Base-by-base conservation (phyloP, 2,329 filamentous ascomycete species). In the Penicillium sp. region DNA sequence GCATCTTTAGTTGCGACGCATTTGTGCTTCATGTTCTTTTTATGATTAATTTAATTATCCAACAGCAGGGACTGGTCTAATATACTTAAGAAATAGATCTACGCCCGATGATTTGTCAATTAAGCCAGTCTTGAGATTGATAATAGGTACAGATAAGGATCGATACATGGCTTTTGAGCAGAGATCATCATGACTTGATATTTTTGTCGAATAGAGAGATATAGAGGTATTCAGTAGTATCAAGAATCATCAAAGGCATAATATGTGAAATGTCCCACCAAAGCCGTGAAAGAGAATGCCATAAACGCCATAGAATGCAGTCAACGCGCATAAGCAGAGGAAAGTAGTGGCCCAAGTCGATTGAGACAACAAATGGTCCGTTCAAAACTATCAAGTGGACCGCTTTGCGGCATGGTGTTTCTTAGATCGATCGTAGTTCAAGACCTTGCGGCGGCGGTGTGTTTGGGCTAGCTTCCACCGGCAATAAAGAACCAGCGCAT, bases 401-500 rank as follows among this genome's bases (percentile, higher is more conserved):
- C 65, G 59, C 55, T 63, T 66, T 17, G 57, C 45, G 10, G 56
- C 59, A 19, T 70, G 71, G 50, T 68, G 67, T 68, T 77, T 77
- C 63, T 75, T 77, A 25, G 63, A 58, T 50, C 74, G 73, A 56
- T 81, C 77, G 53, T 78, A 81, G 65, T 81, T 77, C 62, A 80
- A 59, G 48, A 81, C 75, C 62, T 73, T 77, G 54, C 79, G 72
- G 56, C 76, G 75, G 48, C 77, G 71, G 67, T 81, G 79, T 38
- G 75, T 73, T 60, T 80, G 77, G 0, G 79, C 79, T 45, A 80
- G 62, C 60, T 76, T 79, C 75, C 78, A 81, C 56, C 78, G 74
- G 50, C 77, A 85, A 67, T 88, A 88, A 2, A 88, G 74, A 65
- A 85, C 76, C 35, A 88, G 67, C 7, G 82, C 83, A 71, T 88